Base-by-base conservation (phyloP, 1,139 yeast genomes). In the Candida pseudocylindracea region DNA sequence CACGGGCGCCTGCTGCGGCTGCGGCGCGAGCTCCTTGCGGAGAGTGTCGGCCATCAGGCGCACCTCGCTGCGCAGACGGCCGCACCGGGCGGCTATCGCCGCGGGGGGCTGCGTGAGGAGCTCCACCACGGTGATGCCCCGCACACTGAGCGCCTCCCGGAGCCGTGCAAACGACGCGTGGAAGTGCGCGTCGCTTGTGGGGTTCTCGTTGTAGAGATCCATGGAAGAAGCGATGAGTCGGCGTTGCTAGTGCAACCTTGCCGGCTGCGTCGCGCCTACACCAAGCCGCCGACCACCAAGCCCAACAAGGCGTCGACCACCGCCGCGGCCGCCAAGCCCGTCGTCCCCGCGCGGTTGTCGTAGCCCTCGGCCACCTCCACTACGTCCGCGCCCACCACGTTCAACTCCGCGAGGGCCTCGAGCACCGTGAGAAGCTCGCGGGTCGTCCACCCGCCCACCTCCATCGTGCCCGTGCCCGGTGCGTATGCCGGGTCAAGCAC, bases 381-480 rank as follows among this genome's bases (percentile, higher is more conserved):
- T 27, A 76, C 55, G 47, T 76, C 91, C 6, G 76, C 85, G 30
- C 88, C 91, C 28, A 76, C 80, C 26, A 76, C 41, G 37, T 70
- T 68, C 44, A 75, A 55, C 9, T 51, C 51, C 15, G 72, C 76
- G 30, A 76, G 49, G 8, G 58, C 57, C 40, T 85, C 59, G 38
- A 76, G 52, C 26, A 76, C 57, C 37, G 69, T 59, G 35, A 75
- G 60, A 36, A 76, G 58, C 46, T 76, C 91, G 37, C 91, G 59
- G n/a, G 85, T 74, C 33, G 74, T 54, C 64, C 80, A 66, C 35
- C 91, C 91, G 35, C 91, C 91, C 4, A 75, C 72, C 49, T 76
- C 91, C 38, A 73, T 79, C 4, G 91, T 76, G 8, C 91, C 91
- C 1, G 91, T 76, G 2, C 88, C 91, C 35, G 81, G 75, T 3